Evolutionary conservation across 2,329 filamentous ascomycete species (phyloP).

Genomic region (Rhinocladiella similis): DNA sequence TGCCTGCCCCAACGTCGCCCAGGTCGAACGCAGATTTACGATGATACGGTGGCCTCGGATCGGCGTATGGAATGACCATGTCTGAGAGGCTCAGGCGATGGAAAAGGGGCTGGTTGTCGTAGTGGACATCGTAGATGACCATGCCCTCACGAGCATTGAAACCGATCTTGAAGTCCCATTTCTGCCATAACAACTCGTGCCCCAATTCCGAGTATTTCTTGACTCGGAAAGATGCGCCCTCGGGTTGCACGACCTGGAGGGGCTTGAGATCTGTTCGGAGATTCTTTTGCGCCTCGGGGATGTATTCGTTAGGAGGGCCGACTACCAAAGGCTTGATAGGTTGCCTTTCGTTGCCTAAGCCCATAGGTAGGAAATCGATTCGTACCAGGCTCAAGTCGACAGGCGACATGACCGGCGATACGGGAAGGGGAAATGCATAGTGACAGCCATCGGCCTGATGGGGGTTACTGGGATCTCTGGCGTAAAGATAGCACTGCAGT

Average conservation of each 20-base stretch:
- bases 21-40: constrained; percentile 73
- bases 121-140: constrained; percentile 68
- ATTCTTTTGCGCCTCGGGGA: constrained; percentile 49
- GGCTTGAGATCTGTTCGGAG: constrained; percentile 61
- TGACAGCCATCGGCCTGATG: too few relatives aligned
- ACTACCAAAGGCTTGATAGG: constrained; percentile 53
- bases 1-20: constrained; percentile 67
- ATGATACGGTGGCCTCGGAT: constrained; percentile 65
- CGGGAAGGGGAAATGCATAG: constrained; percentile 62
- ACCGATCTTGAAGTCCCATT: constrained; percentile 66
- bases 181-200: constrained; percentile 60
- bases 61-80: constrained; percentile 69
- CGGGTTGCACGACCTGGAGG: constrained; percentile 69
- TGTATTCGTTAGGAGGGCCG: constrained; percentile 54
- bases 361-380: constrained; percentile 58
- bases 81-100: constrained; percentile 68
- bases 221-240: constrained; percentile 70
- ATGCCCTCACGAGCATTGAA: constrained; percentile 55
- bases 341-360: constrained; percentile 42
- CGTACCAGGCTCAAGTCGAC: constrained; percentile 55
- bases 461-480: too few relatives aligned
- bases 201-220: constrained; percentile 53
- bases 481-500: too few relatives aligned
- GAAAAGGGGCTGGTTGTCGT: constrained; percentile 65
- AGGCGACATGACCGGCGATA: constrained; percentile 61